These are phyloP conservation scores for Debaryomyces singareniensis DNA, from an alignment of 1,139 yeast genomes.

Conservation along the genomic window DNA sequence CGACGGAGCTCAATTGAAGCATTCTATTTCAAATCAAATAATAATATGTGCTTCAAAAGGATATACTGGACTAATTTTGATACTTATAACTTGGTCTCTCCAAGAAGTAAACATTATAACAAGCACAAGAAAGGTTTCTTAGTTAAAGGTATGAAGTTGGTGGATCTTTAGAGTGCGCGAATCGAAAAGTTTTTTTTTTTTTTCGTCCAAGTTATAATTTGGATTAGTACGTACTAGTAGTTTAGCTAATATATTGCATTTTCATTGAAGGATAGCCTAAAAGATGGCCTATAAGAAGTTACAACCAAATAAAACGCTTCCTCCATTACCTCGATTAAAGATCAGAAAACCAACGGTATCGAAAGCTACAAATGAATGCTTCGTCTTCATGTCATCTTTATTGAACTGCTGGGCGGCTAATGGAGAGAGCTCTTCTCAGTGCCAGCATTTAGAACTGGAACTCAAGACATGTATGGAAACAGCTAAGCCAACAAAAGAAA, in stretches of 20 bases:
- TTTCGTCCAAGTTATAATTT: not conserved
- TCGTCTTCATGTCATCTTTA: slow-evolving; percentile 76
- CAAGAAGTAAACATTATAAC: slow-evolving; percentile 2
- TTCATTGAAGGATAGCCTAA: too few relatives aligned
- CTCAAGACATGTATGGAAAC: slow-evolving; percentile 44
- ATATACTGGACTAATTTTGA: slow-evolving; percentile 19
- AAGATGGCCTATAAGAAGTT: slow-evolving; percentile 25
- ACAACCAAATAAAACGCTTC: slow-evolving; percentile 36
- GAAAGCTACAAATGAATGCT: slow-evolving; percentile 63
- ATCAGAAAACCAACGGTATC: slow-evolving; percentile 59
- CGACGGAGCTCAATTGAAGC: slow-evolving; percentile 15
- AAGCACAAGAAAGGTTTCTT: slow-evolving; percentile 1
- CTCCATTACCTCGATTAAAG: slow-evolving; percentile 70
- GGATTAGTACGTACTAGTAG: not conserved
- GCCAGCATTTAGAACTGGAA: slow-evolving; percentile 55
- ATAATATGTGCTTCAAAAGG: slow-evolving; percentile 21
- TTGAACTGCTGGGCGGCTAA: slow-evolving; percentile 96
- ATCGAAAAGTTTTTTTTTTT: slow-evolving; percentile 5
- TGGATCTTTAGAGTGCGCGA: slow-evolving; percentile 5
- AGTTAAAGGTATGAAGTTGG: not conserved
- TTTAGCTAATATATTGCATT: not conserved
- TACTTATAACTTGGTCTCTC: slow-evolving; percentile 3
- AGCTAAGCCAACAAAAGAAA: slow-evolving; percentile 41
- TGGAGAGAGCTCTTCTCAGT: slow-evolving; percentile 71
- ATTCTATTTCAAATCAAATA: slow-evolving; percentile 23